Evolutionary conservation across 371 early-diverging fungal genomes (phyloP), one percentile per base, ranked within the genome.

Genomic region (Mortierella polycephala): DNA sequence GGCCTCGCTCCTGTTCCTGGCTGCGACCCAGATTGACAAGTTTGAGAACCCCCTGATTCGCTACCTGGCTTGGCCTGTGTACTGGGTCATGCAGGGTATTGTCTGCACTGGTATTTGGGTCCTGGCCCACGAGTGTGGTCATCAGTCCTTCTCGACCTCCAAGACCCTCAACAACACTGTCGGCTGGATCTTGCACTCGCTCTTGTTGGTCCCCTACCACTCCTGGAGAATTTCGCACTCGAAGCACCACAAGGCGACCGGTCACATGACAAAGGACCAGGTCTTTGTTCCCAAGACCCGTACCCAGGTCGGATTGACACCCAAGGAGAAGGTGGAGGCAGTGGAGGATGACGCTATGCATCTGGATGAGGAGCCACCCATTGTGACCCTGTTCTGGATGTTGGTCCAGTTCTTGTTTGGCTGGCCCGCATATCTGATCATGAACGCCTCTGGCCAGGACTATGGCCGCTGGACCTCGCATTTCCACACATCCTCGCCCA

Each of bases 21-120:
- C 83, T 60, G 96, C 96, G 6, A 84, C 89, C 23, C 85, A 86
- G 65, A 94, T 96, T 59, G 88, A 92, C 75, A 74, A 81, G 66
- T 54, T 84, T 23, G 84, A 87, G 49, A 83, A 85, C 18, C 57
- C 76, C 6, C 49, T 74, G 51, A 70, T 87, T 58, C 88, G 89
- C 16, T 77, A 70, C 50, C 73, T 86, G 12, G 85, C 90, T 0
- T 95, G 96, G 96, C 84, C 88, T 5, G 46, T 82, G 23, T 95
- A 94, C 88, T 94, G 95, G 94, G 74, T 90, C 50, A 75, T 83
- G 45, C 94, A 93, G 83, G 96, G 96, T 57, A 84, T 92, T 52
- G 91, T 94, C 30, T 86, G 88, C 71, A 95, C 95, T 21, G 96
- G 96, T 49, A 60, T 94, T 60, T 96, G 96, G 96, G 93, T 95